Base-by-base conservation (phyloP, 768 basidiomycete genomes). In the Cystofilobasidium ferigula region DNA sequence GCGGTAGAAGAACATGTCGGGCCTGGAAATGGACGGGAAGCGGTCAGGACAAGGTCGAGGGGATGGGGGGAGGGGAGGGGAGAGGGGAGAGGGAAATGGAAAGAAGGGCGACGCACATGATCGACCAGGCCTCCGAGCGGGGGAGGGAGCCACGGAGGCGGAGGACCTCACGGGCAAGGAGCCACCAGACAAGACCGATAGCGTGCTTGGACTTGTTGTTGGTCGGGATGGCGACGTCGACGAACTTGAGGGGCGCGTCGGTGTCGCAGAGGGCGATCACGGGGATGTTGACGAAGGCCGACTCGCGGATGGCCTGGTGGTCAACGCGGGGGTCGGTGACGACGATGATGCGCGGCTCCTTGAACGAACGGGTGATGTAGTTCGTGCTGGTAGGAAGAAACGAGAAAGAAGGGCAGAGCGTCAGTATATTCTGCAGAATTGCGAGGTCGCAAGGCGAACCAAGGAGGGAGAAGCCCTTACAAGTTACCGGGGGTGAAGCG, bases 301-400 rank as follows among this genome's bases (percentile, higher is more conserved):
- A 93, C 81, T 99, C 95, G 72, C 95, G 90, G 80, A 99, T 99
- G 71, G 95, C 95, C 80, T 99, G 95, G 83, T 98, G 95, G 81
- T 98, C 95, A 70, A 97, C 89, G 71, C 95, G 89, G 72, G 95
- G 95, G 81, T 99, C 95, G 77, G 94, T 97, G 69, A 99, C 94
- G 75, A 99, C 77, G 78, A 99, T 93, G 69, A 99, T 84, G 73
- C 95, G 90, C 72, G 95, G 95, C 80, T 99, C 95, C 82, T 97
- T 98, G 88, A 98, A 99, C 68, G 92, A 95, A 74, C 89, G 90
- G 64, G 71, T 73, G 82, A 94, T 94, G 83, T 97, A 97, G 82
- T 99, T 99, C 77, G 95, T 98, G 82, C n/a, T n/a, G n/a, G n/a
- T n/a, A n/a, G n/a, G n/a, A n/a, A n/a, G n/a, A n/a, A n/a, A n/a